Evolutionary conservation across 257 asterid species (phyloP).

Genomic region (Coffea eugenioides): DNA sequence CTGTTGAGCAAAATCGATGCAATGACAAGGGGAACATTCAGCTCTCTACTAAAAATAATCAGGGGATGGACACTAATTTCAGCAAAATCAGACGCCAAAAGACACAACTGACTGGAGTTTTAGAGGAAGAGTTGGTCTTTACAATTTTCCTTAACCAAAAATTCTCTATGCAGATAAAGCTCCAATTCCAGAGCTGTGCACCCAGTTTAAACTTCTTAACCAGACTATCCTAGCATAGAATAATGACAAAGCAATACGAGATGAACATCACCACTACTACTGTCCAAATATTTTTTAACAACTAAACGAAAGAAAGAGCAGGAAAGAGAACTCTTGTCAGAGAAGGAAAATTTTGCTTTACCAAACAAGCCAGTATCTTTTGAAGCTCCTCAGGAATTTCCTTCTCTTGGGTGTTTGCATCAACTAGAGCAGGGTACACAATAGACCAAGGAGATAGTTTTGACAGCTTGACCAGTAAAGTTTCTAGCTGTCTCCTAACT

Average conservation of each 20-base stretch:
- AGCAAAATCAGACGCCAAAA: neutral
- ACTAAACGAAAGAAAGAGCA: slow-evolving; percentile 1
- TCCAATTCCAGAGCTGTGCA: neutral
- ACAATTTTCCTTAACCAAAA: neutral
- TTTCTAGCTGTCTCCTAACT: slow-evolving; percentile 82
- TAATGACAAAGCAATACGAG: neutral
- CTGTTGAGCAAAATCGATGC: neutral
- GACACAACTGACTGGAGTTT: neutral
- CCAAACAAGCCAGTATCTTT: slow-evolving; percentile 83
- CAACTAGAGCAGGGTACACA: slow-evolving; percentile 93
- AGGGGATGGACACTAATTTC: neutral
- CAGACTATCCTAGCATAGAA: neutral
- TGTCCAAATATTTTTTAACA: neutral
- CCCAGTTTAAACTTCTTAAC: neutral
- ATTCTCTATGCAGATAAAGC: neutral
- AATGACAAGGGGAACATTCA: neutral
- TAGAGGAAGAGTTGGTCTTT: neutral
- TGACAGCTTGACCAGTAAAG: slow-evolving; percentile 80
- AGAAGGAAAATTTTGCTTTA: slow-evolving; percentile 20
- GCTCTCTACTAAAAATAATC: neutral
- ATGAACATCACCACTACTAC: neutral
- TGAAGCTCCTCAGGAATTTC: slow-evolving; percentile 92
- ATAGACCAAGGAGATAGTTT: slow-evolving; percentile 91
- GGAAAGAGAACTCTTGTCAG: neutral
- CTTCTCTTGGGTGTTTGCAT: slow-evolving; percentile 78